Conservation (phyloP, 208 protist species). For the Leishmania tropica region DNA sequence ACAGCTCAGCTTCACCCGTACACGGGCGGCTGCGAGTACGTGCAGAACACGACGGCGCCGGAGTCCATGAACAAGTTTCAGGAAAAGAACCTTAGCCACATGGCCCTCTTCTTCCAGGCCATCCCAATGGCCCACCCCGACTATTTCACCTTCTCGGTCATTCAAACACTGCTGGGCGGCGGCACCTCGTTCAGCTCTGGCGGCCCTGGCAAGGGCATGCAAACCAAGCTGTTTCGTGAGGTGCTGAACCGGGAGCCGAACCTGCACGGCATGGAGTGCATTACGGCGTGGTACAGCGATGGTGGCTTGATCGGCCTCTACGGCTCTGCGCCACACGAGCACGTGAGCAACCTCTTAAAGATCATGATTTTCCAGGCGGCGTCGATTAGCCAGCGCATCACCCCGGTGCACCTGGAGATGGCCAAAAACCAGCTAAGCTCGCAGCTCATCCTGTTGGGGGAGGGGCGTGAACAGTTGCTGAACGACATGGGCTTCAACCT, state of each 20-base stretch:
- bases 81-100: constrained; percentile 91
- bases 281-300: constrained; percentile 93
- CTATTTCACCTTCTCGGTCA: constrained; percentile 89
- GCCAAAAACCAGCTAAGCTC: constrained; percentile 89
- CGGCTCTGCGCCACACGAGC: constrained; percentile 82
- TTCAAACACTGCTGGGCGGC: constrained; percentile 89
- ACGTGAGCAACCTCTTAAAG: constrained; percentile 61
- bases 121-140: constrained; percentile 84
- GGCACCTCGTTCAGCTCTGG: constrained; percentile 92
- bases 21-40: constrained; percentile 70
- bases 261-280: constrained; percentile 87
- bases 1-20: constrained; percentile 46
- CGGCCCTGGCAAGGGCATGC: constrained; percentile 94
- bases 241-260: constrained; percentile 77
- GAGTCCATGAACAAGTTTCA: constrained; percentile 92
- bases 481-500: constrained; percentile 91
- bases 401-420: constrained; percentile 79
- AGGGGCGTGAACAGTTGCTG: constrained; percentile 80
- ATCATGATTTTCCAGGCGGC: constrained; percentile 82
- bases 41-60: constrained; percentile 85
- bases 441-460: constrained; percentile 85
- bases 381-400: constrained; percentile 82
- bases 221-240: constrained; percentile 92
- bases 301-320: constrained; percentile 90
- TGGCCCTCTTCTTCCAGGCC: constrained; percentile 86